Evolutionary conservation across 2,329 filamentous ascomycete genomes (phyloP).

Genomic region (Tolypocladium ovalisporum): DNA sequence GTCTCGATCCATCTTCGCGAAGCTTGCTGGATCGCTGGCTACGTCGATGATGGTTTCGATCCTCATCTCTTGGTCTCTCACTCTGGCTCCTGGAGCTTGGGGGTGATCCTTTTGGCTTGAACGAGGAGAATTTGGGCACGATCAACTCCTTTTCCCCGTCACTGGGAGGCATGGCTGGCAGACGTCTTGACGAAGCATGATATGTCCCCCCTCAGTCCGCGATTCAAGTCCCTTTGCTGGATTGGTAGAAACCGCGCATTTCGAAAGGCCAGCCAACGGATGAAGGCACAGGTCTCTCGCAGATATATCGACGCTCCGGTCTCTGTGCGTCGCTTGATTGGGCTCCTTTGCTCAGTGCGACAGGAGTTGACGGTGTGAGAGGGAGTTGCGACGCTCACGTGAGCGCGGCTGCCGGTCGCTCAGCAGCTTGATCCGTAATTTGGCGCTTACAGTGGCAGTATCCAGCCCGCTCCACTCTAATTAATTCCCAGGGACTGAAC

Average conservation of each 20-base stretch:
- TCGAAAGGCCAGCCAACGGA: not conserved
- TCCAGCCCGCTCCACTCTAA: no score
- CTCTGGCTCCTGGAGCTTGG: conserved; percentile 21
- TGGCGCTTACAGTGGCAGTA: not conserved
- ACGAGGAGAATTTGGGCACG: conserved; percentile 62
- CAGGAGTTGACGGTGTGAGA: not conserved
- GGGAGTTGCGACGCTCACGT: not conserved
- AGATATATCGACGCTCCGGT: no score
- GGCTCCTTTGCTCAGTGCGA: not conserved
- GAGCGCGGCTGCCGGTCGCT: not conserved
- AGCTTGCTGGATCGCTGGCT: conserved; percentile 4
- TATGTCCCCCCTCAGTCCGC: not conserved
- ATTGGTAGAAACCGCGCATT: not conserved
- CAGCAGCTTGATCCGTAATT: not conserved
- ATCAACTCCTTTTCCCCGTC: conserved; percentile 12
- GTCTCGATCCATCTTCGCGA: conserved; percentile 4
- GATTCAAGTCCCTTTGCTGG: not conserved
- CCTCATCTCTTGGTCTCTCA: conserved; percentile 6
- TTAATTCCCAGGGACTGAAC: not conserved
- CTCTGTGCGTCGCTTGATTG: not conserved
- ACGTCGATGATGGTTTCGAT: conserved; percentile 3
- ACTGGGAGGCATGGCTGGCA: conserved; percentile 15
- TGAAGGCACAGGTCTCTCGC: not conserved
- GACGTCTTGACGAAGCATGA: not conserved
- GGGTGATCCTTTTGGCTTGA: conserved; percentile 35